phyloP scores from a whole-genome alignment of 2,329 filamentous ascomycete genomes.

The Aureobasidium pullulans region DNA sequence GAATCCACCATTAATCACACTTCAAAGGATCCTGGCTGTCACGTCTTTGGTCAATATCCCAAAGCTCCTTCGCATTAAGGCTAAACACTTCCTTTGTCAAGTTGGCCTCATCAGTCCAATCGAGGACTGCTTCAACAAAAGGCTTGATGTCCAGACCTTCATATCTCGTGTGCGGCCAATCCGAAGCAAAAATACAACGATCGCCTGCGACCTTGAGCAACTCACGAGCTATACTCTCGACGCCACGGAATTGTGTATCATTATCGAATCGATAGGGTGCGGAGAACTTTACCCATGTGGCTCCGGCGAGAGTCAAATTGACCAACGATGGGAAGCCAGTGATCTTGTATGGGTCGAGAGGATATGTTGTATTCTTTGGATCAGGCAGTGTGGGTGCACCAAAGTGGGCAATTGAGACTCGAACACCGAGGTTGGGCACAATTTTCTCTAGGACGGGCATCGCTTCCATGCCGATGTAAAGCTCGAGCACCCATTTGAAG shows the following conservation, averaged over 20 bases:
- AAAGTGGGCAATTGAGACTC: slow-evolving; percentile 54
- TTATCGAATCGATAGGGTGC: slow-evolving; percentile 50
- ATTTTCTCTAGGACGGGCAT: slow-evolving; percentile 44
- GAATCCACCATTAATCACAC: background rate
- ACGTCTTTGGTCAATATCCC: slow-evolving; percentile 20
- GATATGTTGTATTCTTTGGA: slow-evolving; percentile 10
- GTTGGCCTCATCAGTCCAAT: slow-evolving; percentile 44
- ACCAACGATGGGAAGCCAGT: slow-evolving; percentile 45
- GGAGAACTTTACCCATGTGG: slow-evolving; percentile 52
- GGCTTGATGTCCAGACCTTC: slow-evolving; percentile 49
- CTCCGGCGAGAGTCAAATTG: slow-evolving; percentile 38
- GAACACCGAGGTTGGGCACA: slow-evolving; percentile 41
- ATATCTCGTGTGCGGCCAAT: slow-evolving; percentile 59
- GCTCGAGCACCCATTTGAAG: slow-evolving; percentile 50
- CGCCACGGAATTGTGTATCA: slow-evolving; percentile 33
- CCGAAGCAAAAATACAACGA: slow-evolving; percentile 51
- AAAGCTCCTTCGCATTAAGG: slow-evolving; percentile 50
- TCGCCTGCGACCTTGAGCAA: slow-evolving; percentile 40
- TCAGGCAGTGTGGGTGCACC: slow-evolving; percentile 34
- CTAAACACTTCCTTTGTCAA: slow-evolving; percentile 44
- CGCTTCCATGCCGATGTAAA: slow-evolving; percentile 49
- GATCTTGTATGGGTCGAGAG: slow-evolving; percentile 33
- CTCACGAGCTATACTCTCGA: slow-evolving; percentile 44
- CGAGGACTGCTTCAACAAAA: slow-evolving; percentile 47
- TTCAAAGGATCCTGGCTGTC: background rate